Conservation (phyloP, 345 rosid genomes). For the Populus davidiana region DNA sequence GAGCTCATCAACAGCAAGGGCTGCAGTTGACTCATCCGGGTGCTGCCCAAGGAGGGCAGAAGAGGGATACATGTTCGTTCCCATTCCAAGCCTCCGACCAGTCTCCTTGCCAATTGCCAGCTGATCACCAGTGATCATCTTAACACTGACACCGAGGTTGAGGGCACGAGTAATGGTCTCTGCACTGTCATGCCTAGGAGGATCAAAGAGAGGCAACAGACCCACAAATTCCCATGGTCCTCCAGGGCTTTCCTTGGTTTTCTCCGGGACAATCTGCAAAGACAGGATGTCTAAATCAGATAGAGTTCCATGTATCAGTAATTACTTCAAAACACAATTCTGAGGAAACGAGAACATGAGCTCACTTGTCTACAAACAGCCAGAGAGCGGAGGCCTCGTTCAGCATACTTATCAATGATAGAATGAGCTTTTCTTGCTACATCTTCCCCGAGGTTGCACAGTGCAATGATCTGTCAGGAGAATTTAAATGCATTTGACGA, state of each 20-base stretch:
- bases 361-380: constrained; percentile 70
- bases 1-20: constrained; percentile 73
- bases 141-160: constrained; percentile 80
- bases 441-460: constrained; percentile 65
- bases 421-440: constrained; percentile 60
- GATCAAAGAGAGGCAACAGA: constrained; percentile 86
- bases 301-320: too few relatives aligned
- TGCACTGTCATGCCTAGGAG: constrained; percentile 96
- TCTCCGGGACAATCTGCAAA: constrained; percentile 55
- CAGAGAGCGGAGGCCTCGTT: constrained; percentile 76
- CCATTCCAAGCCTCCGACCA: constrained; percentile 95
- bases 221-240: constrained; percentile 86
- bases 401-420: constrained; percentile 84
- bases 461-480: constrained; percentile 52
- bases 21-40: constrained; percentile 47
- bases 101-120: constrained; percentile 92
- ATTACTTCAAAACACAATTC: background rate
- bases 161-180: constrained; percentile 88
- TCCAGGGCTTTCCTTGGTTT: constrained; percentile 66
- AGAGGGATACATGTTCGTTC: constrained; percentile 95
- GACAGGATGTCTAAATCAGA: background rate
- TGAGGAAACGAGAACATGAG: background rate
- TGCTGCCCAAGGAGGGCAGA: constrained; percentile 76
- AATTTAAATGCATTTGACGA: background rate
- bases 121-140: constrained; percentile 98